Base-by-base conservation (phyloP, 176 grass and related monocot genomes). In the Avena insularis region DNA sequence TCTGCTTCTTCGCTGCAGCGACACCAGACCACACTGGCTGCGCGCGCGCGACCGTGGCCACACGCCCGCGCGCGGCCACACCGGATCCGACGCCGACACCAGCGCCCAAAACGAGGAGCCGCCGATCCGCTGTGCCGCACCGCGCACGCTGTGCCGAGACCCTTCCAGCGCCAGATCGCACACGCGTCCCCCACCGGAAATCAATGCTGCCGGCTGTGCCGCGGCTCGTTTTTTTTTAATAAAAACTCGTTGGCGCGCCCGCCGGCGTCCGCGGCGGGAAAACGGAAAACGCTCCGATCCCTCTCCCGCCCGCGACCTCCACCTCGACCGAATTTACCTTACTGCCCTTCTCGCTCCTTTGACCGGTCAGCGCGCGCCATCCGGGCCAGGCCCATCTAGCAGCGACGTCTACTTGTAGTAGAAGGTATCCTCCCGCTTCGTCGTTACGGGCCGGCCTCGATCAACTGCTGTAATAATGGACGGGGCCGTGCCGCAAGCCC, bases 71-170 rank as follows among this genome's bases (percentile, higher is more conserved):
- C 58, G 36, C 25, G 59, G 2, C 78, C 83, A 27, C 83, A 85
- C 59, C 60, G 83, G 78, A 90, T 72, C 78, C 19, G 53, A 7
- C 25, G 4, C 71, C 78, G 71, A 85, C 88, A 77, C 88, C 19
- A 82, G 27, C 57, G 77, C 61, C 79, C 78, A 86, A 53, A 72
- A 79, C 71, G 75, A 6, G 12, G 20, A 4, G 5, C 38, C 38
- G 65, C 54, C 21, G 3, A 19, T 17, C 67, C 55, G 82, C 54
- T 79, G 43, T 75, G 6, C 45, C 40, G 55, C 55, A 0, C 81
- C 0, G 47, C 69, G 69, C 88, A 85, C 47, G 66, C 15, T 61
- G 71, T 76, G 80, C 43, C 56, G 6, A 12, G 51, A 46, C 9
- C 1, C 3, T 2, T 12, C 13, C 58, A 49, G 7, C 46, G 9